phyloP scores from a whole-genome alignment of 805 yeast species.

The Candida multigemmis region DNA sequence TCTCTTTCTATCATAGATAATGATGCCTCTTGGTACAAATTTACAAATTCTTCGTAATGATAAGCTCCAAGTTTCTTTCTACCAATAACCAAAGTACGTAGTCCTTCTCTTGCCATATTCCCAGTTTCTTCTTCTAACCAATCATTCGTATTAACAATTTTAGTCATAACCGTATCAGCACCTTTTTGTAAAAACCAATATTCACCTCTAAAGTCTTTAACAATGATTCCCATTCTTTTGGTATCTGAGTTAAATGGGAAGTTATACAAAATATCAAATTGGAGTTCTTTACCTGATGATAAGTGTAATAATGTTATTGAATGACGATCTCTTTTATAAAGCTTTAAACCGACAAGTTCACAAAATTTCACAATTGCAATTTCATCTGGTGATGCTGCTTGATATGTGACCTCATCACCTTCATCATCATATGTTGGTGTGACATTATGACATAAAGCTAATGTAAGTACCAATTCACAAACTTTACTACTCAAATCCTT shows the following conservation, averaged over 20 bases:
- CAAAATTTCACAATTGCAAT: constrained; percentile 93
- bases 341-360: constrained; percentile 72
- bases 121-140: constrained; percentile 98
- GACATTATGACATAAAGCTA: constrained; percentile 95
- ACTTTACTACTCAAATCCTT: constrained; percentile 65
- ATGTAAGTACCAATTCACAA: constrained; percentile 68
- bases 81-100: constrained; percentile 92
- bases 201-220: constrained; percentile 57
- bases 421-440: constrained; percentile 76
- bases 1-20: constrained; percentile 78
- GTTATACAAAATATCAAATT: constrained; percentile 64
- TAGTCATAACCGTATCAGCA: constrained; percentile 90
- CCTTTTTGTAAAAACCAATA: constrained; percentile 87
- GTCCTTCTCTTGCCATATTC: constrained; percentile 97
- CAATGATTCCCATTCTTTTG: constrained; percentile 90
- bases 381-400: constrained; percentile 98
- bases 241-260: constrained; percentile 96
- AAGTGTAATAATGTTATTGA: constrained; percentile 62
- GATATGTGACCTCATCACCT: constrained; percentile 67
- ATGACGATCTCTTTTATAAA: constrained; percentile 74
- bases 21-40: constrained; percentile 63
- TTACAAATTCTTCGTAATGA: constrained; percentile 53
- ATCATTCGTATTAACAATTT: constrained; percentile 75
- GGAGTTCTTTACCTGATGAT: constrained; percentile 39
- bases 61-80: constrained; percentile 56